Base-by-base conservation (phyloP, 2,329 filamentous ascomycete species). In the Phaeosphaeria sp. region DNA sequence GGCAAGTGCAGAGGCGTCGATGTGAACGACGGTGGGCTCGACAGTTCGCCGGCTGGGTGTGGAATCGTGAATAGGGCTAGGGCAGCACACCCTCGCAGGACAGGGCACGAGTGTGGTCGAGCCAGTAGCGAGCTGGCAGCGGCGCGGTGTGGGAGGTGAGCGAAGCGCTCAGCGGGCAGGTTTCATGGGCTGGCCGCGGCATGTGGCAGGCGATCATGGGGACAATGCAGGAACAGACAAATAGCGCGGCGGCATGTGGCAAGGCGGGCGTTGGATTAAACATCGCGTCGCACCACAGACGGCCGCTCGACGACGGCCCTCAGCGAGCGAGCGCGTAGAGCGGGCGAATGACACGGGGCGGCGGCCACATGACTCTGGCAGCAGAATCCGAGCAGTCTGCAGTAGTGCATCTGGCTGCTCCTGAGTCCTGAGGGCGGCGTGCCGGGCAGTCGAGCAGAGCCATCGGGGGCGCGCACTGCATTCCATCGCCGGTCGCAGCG, bases 201-300 rank as follows among this genome's bases (percentile, higher is more conserved):
- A 49, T 33, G 21, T 43, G 46, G 51, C 51, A 63, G 56, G 49
- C 57, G 57, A 59, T 61, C 53, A 55, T 59, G 57, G 51, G 59
- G 57, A 61, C 60, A 55, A 57, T 52, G 62, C 62, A 64, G 62
- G 62, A 60, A 62, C 61, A 49, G 52, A 51, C 40, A 11, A 45
- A 20, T 33, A 33, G 42, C 27, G 42, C 22, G 33, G n/a, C 42
- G 20, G n/a, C n/a, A 30, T 20, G 48, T 40, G 49, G 27, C 49
- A 50, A 51, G n/a, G 49, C 21, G 53, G 59, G 53, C 56, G 51
- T 57, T 42, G 56, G 49, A 39, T 57, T 59, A 52, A 56, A 56
- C 54, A 50, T 46, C 24, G 36, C 6, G 25, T 30, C 30, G 20
- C 52, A 44, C 25, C 21, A 42, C 47, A 48, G 54, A 17, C 43